These are phyloP conservation scores for Cornus kousa DNA, from an alignment of 148 eudicot genomes.

Conservation along the genomic window DNA sequence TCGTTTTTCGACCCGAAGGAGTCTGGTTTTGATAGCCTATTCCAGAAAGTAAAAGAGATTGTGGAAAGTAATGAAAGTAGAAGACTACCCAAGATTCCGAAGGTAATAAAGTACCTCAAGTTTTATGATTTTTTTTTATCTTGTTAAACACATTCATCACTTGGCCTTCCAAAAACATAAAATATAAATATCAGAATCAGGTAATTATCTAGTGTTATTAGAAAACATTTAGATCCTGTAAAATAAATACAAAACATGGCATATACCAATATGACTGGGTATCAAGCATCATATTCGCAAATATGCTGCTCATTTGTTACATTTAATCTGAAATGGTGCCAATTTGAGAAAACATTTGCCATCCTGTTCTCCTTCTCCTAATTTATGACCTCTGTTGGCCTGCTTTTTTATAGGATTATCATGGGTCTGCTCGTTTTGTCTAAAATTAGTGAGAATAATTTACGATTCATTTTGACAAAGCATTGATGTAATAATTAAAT, in stretches of 20 bases:
- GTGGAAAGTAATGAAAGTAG: constrained; percentile 91
- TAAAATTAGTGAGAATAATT: background rate
- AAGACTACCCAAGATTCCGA: constrained; percentile 90
- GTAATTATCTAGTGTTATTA: too few relatives aligned
- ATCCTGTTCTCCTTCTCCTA: background rate
- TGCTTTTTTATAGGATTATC: background rate
- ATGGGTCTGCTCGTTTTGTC: background rate
- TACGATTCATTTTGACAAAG: background rate
- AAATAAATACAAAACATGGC: background rate
- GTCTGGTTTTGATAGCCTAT: constrained; percentile 36
- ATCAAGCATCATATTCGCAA: background rate
- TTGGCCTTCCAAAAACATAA: too few relatives aligned
- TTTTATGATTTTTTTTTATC: too few relatives aligned
- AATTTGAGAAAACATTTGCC: background rate
- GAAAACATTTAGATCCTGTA: too few relatives aligned
- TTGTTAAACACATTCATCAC: too few relatives aligned
- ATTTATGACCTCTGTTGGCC: background rate
- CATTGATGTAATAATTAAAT: background rate
- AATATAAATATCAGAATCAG: too few relatives aligned
- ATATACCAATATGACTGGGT: background rate
- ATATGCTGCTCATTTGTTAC: background rate
- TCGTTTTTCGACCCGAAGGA: constrained; percentile 54
- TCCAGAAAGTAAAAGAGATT: constrained; percentile 70
- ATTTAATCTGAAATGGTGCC: background rate
- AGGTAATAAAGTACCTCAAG: constrained; percentile 41